Evolutionary conservation across 768 basidiomycete species (phyloP), one percentile per base, ranked within the genome.

Genomic region (Mycena capillaripes): DNA sequence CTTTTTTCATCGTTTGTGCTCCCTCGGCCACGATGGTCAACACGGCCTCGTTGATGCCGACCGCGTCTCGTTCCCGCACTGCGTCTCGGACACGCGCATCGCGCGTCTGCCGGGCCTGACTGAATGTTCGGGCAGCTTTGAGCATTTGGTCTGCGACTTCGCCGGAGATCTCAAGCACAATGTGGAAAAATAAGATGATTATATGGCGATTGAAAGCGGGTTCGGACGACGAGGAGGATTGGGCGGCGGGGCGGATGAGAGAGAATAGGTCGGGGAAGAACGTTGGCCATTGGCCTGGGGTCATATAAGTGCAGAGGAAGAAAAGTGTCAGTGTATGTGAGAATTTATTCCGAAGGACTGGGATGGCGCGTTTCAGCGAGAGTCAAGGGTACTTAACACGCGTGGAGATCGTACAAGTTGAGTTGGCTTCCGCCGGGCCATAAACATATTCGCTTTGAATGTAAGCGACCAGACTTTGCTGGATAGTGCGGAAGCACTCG

Each of bases 71-170:
- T 76, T 96, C 95, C 71, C 98, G 89, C 34, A 99, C 94, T 23
- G 92, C 92, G 81, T 99, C 97, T 55, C 98, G 86, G 57, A 99
- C 92, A 57, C 91, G 90, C 23, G 85, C 91, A 83, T 99, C 98
- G 66, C 96, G 90, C 53, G 88, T 85, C 78, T 96, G 92, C 57
- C 98, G 89, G 58, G 86, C 89, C 10, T 87, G 83, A 64, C 86
- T 91, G 79, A 89, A 96, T 50, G 90, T 81, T 60, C 97, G 87
- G 17, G 97, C 97, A 59, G 94, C 89, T 82, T 97, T 96, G 77
- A 99, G 91, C 72, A 96, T 90, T 77, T 95, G 94, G 84, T 99
- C 98, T 59, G 96, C 96, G n/a, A 99, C 94, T 82, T 99, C 98
- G 16, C 95, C 94, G 0, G 97, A 97, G 64, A 99, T 97, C 81